Evolutionary conservation across 1,284 basidiomycete genomes (phyloP), one percentile per base, ranked within the genome.

Genomic region (Ceratobasidium sp.): DNA sequence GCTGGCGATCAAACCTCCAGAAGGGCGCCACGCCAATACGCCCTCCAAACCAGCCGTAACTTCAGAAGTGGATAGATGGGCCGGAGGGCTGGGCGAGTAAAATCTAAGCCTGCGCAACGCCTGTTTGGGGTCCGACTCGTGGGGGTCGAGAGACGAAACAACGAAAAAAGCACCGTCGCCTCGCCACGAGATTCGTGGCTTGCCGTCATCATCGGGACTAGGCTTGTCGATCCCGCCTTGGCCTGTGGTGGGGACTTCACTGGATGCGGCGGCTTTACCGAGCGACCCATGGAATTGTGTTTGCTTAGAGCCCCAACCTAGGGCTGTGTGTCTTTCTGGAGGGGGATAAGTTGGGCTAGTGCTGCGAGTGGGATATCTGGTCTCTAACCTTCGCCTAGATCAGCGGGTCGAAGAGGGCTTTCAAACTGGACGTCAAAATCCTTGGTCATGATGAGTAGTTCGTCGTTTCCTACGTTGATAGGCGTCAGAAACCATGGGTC

Each of bases 221-320:
- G 62, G 62, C 20, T 67, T 67, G 50, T 67, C 3, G 80, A 79
- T 22, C 82, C 83, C 25, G 86, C 79, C 22, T 76, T 72, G 15
- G 78, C 72, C 29, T 82, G 81, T 78, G 27, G 82, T 77, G 0
- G 85, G 78, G 0, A 84, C 83, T 70, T 86, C 85, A 1, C 78
- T 75, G 1, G 78, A 75, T 0, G 93, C 93, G 3, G 92, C 92
- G 8, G 86, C 82, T 78, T 98, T 99, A 32, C 97, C 97, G 3
- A 95, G 83, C 0, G 94, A 96, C 13, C 97, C 97, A 75, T 98
- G 96, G 77, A 99, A 99, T 77, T 99, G 97, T 0, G 97, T 99
- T 75, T 92, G 85, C 76, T 96, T 97, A 3, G 93, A 93, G 32
- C 97, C 97, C 97, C 97, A 99, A 8, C 97, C 97, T 67, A 98